Evolutionary conservation across 1,284 basidiomycete species (phyloP), one percentile per base, ranked within the genome.

Genomic region (Amylostereum areolatum): DNA sequence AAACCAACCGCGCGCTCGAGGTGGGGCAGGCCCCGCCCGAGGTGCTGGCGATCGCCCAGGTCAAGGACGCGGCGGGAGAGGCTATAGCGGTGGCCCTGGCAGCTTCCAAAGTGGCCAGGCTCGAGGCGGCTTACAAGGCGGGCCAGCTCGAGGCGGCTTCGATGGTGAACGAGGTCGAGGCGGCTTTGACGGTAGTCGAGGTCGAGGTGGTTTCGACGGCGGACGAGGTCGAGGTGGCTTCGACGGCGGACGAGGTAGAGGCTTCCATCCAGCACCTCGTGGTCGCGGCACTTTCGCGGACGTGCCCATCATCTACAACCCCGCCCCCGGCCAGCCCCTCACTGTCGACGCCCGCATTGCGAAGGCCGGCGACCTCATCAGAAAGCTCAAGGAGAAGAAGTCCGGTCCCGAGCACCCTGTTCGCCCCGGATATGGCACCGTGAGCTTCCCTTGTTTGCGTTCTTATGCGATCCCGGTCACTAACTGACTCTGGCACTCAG

Each of bases 351-450:
- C 68, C 2, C 73, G 74, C 24, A 70, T 81, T 3, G 50, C 63
- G 2, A 59, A 70, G 7, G 51, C 67, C 7, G 61, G 69, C 35
- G 61, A 68, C n/a, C 71, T 83, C 18, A 65, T 83, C 28, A 58
- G 62, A 2, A 64, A 71, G 0, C 77, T 85, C 62, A 72, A 70
- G 34, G 57, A 59, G 0, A 34, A 65, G 5, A 52, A 66, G 10
- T 57, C 65, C 1, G 52, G 61, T 10, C 66, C 69, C 2, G 68
- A 72, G 6, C 77, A 76, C 9, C 85, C 85, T 4, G 66, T 79
- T 4, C 78, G 86, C 6, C 84, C 84, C 0, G 81, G 81, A 0
- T 89, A 72, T 54, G 86, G 86, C 6, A 83, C 75, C 0, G 58
- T 65, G 1, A 86, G 87, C 3, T 70, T 51, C 3, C 18, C 18